Percentiles rank a stretch among this genome's conserved stretches.
phyloP scores from a whole-genome alignment of 2,329 filamentous ascomycete species.

The Talaromyces atroroseus region DNA sequence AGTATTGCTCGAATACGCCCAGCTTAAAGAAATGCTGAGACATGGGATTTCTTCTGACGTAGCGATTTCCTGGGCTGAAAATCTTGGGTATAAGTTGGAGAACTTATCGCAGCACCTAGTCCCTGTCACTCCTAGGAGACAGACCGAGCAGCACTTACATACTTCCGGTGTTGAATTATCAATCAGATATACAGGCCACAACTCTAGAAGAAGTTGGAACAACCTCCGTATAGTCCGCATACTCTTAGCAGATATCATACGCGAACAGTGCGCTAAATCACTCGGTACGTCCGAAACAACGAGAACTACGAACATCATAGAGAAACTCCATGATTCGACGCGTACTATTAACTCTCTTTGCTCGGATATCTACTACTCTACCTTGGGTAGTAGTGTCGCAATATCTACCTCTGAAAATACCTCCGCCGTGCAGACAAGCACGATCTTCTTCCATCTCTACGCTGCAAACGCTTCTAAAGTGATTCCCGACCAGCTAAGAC shows the following conservation, averaged over 20 bases:
- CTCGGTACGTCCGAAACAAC: background rate
- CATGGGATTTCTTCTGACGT: background rate
- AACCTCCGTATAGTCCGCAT: constrained; percentile 8
- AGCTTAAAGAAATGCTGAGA: constrained; percentile 6
- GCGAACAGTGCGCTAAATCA: constrained; percentile 6
- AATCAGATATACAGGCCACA: constrained; percentile 4
- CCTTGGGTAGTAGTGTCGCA: background rate
- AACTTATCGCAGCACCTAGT: background rate
- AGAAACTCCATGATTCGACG: background rate
- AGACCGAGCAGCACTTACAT: background rate
- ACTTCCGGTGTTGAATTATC: background rate
- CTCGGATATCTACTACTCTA: constrained; percentile 7
- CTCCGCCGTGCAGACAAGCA: constrained; percentile 5
- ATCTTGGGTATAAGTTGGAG: background rate
- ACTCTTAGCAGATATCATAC: constrained; percentile 8
- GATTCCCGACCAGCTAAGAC: background rate
- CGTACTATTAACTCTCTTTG: background rate
- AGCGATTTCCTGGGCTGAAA: background rate
- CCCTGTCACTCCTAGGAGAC: background rate
- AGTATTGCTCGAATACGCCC: constrained; percentile 6
- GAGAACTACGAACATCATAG: background rate
- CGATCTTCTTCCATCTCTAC: constrained; percentile 9
- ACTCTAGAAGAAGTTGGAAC: constrained; percentile 10
- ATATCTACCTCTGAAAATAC: background rate
- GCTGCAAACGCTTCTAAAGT: background rate